A percentile compares a stretch with the other conserved stretches of the same genome.
These are phyloP conservation scores for Boletus bicolor DNA, from an alignment of 768 basidiomycete genomes.

Conservation along the genomic window DNA sequence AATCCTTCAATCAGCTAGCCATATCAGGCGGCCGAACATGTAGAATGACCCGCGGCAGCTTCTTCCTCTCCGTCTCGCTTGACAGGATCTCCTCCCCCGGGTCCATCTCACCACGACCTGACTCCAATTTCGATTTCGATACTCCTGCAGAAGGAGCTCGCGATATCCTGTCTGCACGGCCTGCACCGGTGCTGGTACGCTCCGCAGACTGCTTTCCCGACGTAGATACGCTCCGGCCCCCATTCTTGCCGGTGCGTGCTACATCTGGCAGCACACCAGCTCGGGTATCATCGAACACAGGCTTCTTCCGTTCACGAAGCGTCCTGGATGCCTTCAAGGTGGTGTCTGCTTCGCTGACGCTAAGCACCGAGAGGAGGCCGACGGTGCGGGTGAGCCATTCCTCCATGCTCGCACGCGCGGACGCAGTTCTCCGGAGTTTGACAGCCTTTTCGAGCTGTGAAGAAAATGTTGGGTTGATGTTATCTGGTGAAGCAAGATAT, in stretches of 20 bases:
- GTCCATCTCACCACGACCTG: background rate
- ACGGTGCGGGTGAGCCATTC: slow-evolving; percentile 60
- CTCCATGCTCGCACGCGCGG: slow-evolving; percentile 33
- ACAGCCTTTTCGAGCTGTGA: slow-evolving; percentile 60
- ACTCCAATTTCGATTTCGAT: background rate
- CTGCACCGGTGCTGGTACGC: background rate
- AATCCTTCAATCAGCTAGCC: background rate
- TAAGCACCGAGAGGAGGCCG: slow-evolving; percentile 16
- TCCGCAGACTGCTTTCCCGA: slow-evolving; percentile 1
- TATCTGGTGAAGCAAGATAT: background rate
- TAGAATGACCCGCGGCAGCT: slow-evolving; percentile 52
- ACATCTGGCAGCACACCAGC: background rate
- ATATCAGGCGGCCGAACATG: slow-evolving; percentile 45
- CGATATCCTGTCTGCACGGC: background rate
- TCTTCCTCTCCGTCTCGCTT: slow-evolving; percentile 39
- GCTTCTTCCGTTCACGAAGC: slow-evolving; percentile 48
- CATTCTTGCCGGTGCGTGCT: background rate
- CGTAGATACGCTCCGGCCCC: slow-evolving; percentile 4
- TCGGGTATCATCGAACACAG: background rate
- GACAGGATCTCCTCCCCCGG: background rate
- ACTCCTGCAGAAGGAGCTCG: background rate
- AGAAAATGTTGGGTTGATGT: background rate
- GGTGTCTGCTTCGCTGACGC: background rate
- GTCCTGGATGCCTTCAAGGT: slow-evolving; percentile 34
- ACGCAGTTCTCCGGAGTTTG: slow-evolving; percentile 53